Evolutionary conservation across 768 basidiomycete genomes (phyloP), one percentile per base, ranked within the genome.

Genomic region (Tylopilus sp.): DNA sequence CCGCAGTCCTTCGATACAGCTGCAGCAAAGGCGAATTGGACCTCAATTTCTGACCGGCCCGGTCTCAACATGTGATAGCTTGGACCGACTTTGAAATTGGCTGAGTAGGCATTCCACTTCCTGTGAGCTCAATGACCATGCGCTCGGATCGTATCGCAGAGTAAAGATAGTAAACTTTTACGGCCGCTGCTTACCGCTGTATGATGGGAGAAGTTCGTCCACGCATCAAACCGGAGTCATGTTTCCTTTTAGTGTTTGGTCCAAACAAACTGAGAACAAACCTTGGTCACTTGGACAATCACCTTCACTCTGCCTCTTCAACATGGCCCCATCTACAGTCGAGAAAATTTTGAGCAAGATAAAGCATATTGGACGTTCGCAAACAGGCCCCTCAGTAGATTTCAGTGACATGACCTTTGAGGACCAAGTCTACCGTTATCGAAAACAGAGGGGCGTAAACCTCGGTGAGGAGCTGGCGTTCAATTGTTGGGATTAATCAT

Each of bases 381-480:
- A 22, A 28, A 25, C 31, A 3, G 26, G 52, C 17, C 30, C 42
- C 21, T 23, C 49, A 9, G 1, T 47, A 18, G 42, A 56, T 18
- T 6, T 65, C n/a, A 53, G 55, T 6, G 55, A 44, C 20, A 11
- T 9, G 8, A 20, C n/a, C 31, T 18, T 33, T 12, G 50, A 56
- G n/a, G 58, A 57, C 10, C 57, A 62, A 21, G 28, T 79, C 41
- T 76, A 80, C 59, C 75, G 80, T 33, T 86, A 81, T 69, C 77
- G 89, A 56, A 85, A 82, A 60, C 88, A 88, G 59, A 76, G 82
- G 47, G 89, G 89, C n/a, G 83, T 91, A 6, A 92, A 92, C 65
- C 78, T 92, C 10, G 89, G 89, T 84, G 64, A 64, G 53, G 50
- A 25, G 46, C 21, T 18, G 26, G 36, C 25, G 52, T 44, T 28